Base-by-base conservation (phyloP, 2,329 filamentous ascomycete species). In the Karstenula rhodostoma region DNA sequence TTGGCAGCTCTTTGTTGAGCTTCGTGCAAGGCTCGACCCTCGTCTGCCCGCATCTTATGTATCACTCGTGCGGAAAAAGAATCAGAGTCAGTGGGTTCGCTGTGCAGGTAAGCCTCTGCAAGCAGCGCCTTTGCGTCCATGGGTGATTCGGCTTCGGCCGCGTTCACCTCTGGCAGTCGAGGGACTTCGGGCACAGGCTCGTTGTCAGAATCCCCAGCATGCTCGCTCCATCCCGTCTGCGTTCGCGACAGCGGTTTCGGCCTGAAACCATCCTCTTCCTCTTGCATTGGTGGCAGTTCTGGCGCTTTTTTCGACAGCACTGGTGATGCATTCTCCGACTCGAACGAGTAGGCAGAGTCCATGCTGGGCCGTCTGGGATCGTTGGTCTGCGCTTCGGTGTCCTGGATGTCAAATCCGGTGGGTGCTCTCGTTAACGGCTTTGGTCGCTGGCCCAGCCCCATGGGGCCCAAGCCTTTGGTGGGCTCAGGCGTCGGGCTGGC, bases 211-310 rank as follows among this genome's bases (percentile, higher is more conserved):
- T 67, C 63, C 42, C 64, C 65, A 9, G 40, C 64, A 23, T 69
- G 57, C 32, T 69, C 68, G 43, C 69, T 71, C 63, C 75, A 75
- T 22, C 87, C 87, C 0, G 88, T 90, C 73, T 87, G 86, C 1
- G 84, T 84, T 43, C 87, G 82, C 60, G 82, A 80, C 56, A 90
- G 77, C 6, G 84, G 80, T 35, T 81, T 81, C 1, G 87, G 87
- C 60, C 76, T 73, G 70, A 89, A 89, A 49, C 81, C 78, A 48
- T 82, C 80, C 42, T 78, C 76, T 52, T 79, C 77, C 58, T 70
- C 78, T 59, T 64, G 62, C 1, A 67, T 76, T 17, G 74, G 68
- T n/a, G 73, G 67, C n/a, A 72, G 59, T 8, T 63, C 67, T 3
- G 73, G 67, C 27, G 65, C 61, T 60, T 68, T 73, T 58, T 62